Base-by-base conservation (phyloP, 345 rosid genomes). In the Corchorus capsularis region DNA sequence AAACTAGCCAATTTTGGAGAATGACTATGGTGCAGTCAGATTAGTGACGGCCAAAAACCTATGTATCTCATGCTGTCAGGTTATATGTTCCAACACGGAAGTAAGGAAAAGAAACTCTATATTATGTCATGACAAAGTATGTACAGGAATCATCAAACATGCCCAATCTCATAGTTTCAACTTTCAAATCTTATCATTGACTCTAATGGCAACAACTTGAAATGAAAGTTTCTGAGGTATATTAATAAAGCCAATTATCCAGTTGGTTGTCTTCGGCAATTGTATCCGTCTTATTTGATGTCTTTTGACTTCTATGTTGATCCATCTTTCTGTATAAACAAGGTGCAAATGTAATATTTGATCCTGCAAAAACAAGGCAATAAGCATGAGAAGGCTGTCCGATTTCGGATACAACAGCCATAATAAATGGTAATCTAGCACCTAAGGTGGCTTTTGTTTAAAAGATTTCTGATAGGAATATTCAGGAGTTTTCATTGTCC, bases 131-230 rank as follows among this genome's bases (percentile, higher is more conserved):
- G 2, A 19, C 19, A 49, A 49, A 8, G 57, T 49, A 49, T 57
- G 32, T 43, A 45, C n/a, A 54, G 87, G 82, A 87, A 61, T 49
- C 82, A 82, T 66, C 78, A 68, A 63, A 47, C 64, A 19, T 27
- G 72, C 27, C 47, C 39, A 32, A 41, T 64, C 32, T 19, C 32
- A n/a, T n/a, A 10, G 19, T 41, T 19, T 69, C 46, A 69, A 35
- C 32, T 8, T 53, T 69, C 11, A 27, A 69, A 27, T n/a, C 13
- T 2, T 53, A 17, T 70, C 73, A 69, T 1, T 0, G 6, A 17
- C 46, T 52, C 32, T 52, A 69, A 16, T 17, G 45, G 32, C 16
- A 69, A 50, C 10, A 7, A 69, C 59, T 32, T 53, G 47, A 35
- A 34, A 70, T 35, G 47, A 5, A 53, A 54, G 73, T 70, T n/a